A percentile compares a stretch with the other conserved stretches of the same genome.
These are phyloP conservation scores for Phialophora expanda DNA, from an alignment of 2,329 filamentous ascomycete species.

Conservation along the genomic window DNA sequence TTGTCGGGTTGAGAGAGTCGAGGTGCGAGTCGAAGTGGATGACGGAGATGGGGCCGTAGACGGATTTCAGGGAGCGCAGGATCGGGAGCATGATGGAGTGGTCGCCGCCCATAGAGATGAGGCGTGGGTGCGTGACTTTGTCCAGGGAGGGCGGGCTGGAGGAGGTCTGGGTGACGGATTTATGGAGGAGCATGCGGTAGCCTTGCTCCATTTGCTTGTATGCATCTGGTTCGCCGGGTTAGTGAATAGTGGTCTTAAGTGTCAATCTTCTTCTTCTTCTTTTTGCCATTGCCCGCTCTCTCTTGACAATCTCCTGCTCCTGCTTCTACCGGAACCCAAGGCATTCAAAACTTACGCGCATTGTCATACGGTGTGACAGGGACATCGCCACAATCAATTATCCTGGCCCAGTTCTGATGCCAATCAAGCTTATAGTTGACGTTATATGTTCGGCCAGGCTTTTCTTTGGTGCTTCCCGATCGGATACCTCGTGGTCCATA, in stretches of 20 bases:
- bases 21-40: conserved; percentile 30
- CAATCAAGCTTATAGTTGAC: conserved; percentile 24
- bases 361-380: conserved; percentile 28
- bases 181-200: background rate
- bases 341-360: conserved; percentile 17
- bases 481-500: conserved; percentile 26
- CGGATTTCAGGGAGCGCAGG: conserved; percentile 19
- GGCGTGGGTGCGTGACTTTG: conserved; percentile 15
- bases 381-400: conserved; percentile 29
- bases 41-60: conserved; percentile 23
- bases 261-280: conserved; percentile 9
- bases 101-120: conserved; percentile 25
- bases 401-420: conserved; percentile 17
- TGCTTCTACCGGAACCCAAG: conserved; percentile 24
- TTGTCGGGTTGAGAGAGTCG: conserved; percentile 25
- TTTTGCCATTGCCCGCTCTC: conserved; percentile 6
- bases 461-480: conserved; percentile 15
- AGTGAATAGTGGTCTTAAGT: conserved; percentile 3
- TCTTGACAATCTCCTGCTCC: conserved; percentile 8
- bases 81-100: conserved; percentile 27
- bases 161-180: background rate
- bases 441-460: conserved; percentile 6
- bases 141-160: conserved; percentile 10
- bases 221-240: background rate
- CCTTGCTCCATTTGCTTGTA: background rate